Conservation (phyloP, 305 asterid species). For the Rubia balearica region DNA sequence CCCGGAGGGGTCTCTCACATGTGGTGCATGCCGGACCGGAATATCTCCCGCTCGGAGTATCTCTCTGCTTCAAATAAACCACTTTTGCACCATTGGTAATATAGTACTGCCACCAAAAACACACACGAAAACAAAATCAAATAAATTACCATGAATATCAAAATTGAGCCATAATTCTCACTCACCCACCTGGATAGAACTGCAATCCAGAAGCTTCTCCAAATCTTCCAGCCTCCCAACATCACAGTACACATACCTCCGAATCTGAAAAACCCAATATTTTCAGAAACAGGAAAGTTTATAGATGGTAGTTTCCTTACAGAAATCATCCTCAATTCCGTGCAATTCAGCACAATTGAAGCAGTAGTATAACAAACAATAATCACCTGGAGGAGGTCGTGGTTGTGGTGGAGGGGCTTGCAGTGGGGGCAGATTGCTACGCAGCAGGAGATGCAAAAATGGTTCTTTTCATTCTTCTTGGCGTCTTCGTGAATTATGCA, state of each 20-base stretch:
- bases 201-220: constrained; percentile 33
- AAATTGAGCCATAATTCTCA: not conserved
- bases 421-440: constrained; percentile 63
- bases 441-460: constrained; percentile 65
- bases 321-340: not conserved
- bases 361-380: too few species aligned
- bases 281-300: not conserved
- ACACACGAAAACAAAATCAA: not conserved
- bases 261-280: constrained; percentile 19
- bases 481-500: constrained; percentile 51
- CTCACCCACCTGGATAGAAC: constrained; percentile 29
- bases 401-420: constrained; percentile 37
- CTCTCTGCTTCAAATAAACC: constrained; percentile 59
- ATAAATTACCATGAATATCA: not conserved
- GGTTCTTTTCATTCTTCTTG: constrained; percentile 60
- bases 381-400: constrained; percentile 55
- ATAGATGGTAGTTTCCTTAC: too few species aligned
- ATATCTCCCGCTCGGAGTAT: constrained; percentile 42
- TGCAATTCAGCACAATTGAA: not conserved
- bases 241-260: constrained; percentile 35
- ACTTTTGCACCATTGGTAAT: constrained; percentile 72
- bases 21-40: constrained; percentile 46
- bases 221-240: constrained; percentile 32
- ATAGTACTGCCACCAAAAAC: constrained; percentile 42
- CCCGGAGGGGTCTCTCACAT: constrained; percentile 63